phyloP scores from a whole-genome alignment of 768 basidiomycete species.

The Baorangia bicolor region DNA sequence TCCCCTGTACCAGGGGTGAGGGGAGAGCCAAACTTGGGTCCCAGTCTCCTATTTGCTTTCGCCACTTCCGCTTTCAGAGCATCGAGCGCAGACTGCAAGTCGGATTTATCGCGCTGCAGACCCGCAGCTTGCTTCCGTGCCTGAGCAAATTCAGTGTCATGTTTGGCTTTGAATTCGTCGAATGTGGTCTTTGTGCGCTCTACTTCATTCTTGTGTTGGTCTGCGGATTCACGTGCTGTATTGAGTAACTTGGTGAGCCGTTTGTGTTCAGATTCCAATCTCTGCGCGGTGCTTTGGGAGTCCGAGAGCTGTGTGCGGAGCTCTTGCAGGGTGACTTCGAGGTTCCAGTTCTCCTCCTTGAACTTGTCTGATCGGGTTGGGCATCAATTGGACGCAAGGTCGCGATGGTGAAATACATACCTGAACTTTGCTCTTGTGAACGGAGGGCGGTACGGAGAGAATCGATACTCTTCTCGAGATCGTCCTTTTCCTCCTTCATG shows the following conservation, averaged over 20 bases:
- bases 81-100: conserved; percentile 82
- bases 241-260: conserved; percentile 75
- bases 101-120: conserved; percentile 88
- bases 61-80: conserved; percentile 69
- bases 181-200: conserved; percentile 64
- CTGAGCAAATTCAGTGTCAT: conserved; percentile 93
- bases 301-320: conserved; percentile 68
- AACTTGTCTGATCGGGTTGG: conserved; percentile 65
- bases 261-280: conserved; percentile 81
- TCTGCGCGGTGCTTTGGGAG: conserved; percentile 60
- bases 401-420: conserved; percentile 39
- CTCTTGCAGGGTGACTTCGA: conserved; percentile 91
- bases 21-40: conserved; percentile 67
- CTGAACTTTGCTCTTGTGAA: conserved; percentile 78
- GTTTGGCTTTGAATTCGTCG: conserved; percentile 81
- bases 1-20: conserved; percentile 61
- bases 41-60: conserved; percentile 57
- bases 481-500: conserved; percentile 90
- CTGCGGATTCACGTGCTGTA: conserved; percentile 67
- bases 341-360: conserved; percentile 99
- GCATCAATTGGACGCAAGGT: background rate
- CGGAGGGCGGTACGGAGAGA: conserved; percentile 69
- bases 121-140: conserved; percentile 86
- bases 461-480: conserved; percentile 78
- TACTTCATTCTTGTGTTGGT: conserved; percentile 83